Evolutionary conservation across 371 early-diverging fungal genomes (phyloP).

Genomic region (Rhizopus sp.): DNA sequence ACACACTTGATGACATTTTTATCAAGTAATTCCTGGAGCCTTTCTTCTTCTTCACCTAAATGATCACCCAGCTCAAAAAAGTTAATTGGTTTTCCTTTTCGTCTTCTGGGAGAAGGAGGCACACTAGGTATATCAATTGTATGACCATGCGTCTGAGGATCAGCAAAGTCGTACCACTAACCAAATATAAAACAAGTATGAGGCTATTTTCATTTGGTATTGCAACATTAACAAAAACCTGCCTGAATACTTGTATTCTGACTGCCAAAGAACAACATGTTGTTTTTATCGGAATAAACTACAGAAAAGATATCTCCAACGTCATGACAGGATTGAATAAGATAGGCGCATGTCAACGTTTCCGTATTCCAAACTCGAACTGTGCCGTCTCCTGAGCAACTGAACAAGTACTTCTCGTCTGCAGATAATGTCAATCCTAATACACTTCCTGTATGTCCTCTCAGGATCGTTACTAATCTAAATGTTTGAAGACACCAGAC

Average conservation of each 20-base stretch:
- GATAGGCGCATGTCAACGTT: conserved; percentile 60
- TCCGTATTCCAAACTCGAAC: conserved; percentile 64
- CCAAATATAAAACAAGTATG: not conserved
- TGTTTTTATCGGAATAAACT: conserved; percentile 55
- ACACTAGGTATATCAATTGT: conserved; percentile 37
- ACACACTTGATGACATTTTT: conserved; percentile 53
- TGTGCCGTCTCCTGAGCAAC: conserved; percentile 56
- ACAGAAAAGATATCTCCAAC: conserved; percentile 79
- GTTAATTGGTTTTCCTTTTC: conserved; percentile 29
- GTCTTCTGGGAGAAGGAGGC: conserved; percentile 39
- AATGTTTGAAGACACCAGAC: conserved; percentile 76
- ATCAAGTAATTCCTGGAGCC: conserved; percentile 24
- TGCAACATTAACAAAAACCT: conserved; percentile 10
- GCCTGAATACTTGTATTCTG: conserved; percentile 85
- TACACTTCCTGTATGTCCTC: conserved; percentile 73
- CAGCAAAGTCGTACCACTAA: conserved; percentile 64
- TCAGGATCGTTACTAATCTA: conserved; percentile 55
- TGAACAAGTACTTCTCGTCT: conserved; percentile 62
- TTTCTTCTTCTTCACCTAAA: conserved; percentile 18
- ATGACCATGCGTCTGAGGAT: conserved; percentile 46
- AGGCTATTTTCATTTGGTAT: not conserved
- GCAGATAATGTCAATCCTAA: conserved; percentile 61
- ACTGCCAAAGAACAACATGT: conserved; percentile 73
- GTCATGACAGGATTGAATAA: conserved; percentile 72
- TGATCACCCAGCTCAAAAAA: conserved; percentile 25